A percentile compares a stretch with the other conserved stretches of the same genome.
phyloP scores from a whole-genome alignment of 202 grass and related monocot genomes.

The Zoysia matrella region DNA sequence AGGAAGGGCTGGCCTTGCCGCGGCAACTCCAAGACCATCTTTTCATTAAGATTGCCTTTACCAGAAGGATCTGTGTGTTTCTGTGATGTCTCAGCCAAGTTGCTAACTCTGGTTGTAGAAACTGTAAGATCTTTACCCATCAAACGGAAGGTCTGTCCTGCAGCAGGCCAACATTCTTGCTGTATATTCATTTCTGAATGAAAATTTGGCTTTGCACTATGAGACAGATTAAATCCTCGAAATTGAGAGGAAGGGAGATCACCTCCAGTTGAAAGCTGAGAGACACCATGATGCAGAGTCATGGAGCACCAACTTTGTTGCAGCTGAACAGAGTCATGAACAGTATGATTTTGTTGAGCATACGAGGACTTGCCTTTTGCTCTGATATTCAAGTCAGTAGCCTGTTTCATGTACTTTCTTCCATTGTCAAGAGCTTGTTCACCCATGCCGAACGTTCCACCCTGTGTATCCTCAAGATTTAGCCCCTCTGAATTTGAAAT shows the following conservation, averaged over 20 bases:
- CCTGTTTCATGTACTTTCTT: conserved; percentile 28
- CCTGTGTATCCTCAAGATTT: conserved; percentile 27
- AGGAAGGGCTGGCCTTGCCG: conserved; percentile 51
- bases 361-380: conserved; percentile 35
- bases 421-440: conserved; percentile 25
- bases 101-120: conserved; percentile 43
- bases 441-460: conserved; percentile 23
- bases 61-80: conserved; percentile 32
- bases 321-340: conserved; percentile 48
- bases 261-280: conserved; percentile 37
- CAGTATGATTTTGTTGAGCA: conserved; percentile 14
- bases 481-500: conserved; percentile 29
- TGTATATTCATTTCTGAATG: conserved; percentile 46
- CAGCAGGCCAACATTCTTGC: conserved; percentile 24
- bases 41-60: conserved; percentile 23
- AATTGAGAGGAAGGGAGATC: conserved; percentile 28
- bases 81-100: conserved; percentile 27
- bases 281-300: conserved; percentile 22
- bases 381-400: conserved; percentile 29
- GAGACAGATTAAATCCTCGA: conserved; percentile 39
- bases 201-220: conserved; percentile 28
- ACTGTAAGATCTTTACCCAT: conserved; percentile 79
- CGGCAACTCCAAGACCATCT: conserved; percentile 44
- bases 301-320: conserved; percentile 39
- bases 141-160: conserved; percentile 66